Conservation (phyloP, 2,329 filamentous ascomycete species). For the Penicillium sumatraense region DNA sequence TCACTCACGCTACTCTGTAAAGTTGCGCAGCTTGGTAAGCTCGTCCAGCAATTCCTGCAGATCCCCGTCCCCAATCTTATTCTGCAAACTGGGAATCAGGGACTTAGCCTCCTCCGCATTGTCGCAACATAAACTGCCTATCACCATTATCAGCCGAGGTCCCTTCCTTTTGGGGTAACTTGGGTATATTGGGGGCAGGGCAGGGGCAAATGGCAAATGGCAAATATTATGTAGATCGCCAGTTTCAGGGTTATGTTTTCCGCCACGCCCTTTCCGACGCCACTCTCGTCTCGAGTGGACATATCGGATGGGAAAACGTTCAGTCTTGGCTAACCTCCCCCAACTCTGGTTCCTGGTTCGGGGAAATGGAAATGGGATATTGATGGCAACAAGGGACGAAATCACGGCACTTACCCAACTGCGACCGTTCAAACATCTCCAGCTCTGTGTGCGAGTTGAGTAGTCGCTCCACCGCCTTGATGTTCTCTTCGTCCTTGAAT, state of each 20-base stretch:
- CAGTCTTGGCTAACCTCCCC: background rate
- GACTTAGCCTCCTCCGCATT: slow-evolving; percentile 95
- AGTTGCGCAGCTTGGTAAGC: slow-evolving; percentile 75
- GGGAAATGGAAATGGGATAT: background rate
- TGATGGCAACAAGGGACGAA: background rate
- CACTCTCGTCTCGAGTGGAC: background rate
- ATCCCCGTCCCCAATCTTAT: slow-evolving; percentile 90
- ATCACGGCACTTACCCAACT: slow-evolving; percentile 67
- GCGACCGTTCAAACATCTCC: slow-evolving; percentile 89
- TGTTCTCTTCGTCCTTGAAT: slow-evolving; percentile 93
- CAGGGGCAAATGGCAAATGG: background rate
- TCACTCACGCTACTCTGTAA: slow-evolving; percentile 47
- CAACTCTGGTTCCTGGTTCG: background rate
- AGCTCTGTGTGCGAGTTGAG: slow-evolving; percentile 76
- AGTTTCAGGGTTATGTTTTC: too few relatives aligned
- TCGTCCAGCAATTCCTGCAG: slow-evolving; percentile 87
- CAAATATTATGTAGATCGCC: too few relatives aligned
- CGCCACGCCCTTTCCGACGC: background rate
- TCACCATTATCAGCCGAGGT: slow-evolving; percentile 13
- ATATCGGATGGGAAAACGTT: background rate
- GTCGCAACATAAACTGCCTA: slow-evolving; percentile 90
- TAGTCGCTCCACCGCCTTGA: slow-evolving; percentile 89
- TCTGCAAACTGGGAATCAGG: slow-evolving; percentile 82
- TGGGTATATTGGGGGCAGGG: background rate
- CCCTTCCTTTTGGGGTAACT: background rate